Evolutionary conservation across 352 stramenopile species (phyloP), one percentile per base, ranked within the genome.

Genomic region (Phytopythium montanum): DNA sequence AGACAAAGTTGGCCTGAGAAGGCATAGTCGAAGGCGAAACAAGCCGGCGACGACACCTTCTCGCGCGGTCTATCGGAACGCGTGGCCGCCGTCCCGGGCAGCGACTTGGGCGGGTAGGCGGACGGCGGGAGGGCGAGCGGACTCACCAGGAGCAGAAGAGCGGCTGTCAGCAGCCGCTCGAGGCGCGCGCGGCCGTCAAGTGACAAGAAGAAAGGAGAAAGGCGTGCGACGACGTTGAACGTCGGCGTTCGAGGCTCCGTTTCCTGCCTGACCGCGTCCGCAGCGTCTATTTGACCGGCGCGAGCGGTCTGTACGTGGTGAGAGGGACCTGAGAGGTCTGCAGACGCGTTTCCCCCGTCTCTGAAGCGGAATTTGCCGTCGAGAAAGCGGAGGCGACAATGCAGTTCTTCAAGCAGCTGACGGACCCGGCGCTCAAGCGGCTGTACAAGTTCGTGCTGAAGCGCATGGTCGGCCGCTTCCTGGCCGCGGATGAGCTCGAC

Each of bases 381-480:
- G 3, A 25, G 6, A 46, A 9, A 26, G 18, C 12, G 0, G 9
- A 54, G 5, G 13, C 29, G 12, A 44, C 2, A 10, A 90, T 95
- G 86, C 83, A 93, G 67, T 95, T 95, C 65, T 91, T 95, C 59
- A 92, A 88, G 79, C 80, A 90, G 52, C 67, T 96, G 56, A 96
- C 87, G 44, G 87, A 96, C 60, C 87, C 87, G 23, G 87, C 87
- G 64, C 80, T 96, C 54, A 96, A 96, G 78, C 87, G 87, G 48
- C 73, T 96, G 38, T 96, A 96, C 80, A 96, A 96, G 69, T 96
- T 96, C 57, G 85, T 96, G 60, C 75, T 96, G 31, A 94, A 96
- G 81, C 85, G 87, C 59, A 81, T 94, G 65, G 88, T 96, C 54
- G 87, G 87, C 14, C 81, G 85, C n/a, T 96, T 94, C 65, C 70